Base-by-base conservation (phyloP, 306 rosid genomes). In the Cicer pinnatifidum region DNA sequence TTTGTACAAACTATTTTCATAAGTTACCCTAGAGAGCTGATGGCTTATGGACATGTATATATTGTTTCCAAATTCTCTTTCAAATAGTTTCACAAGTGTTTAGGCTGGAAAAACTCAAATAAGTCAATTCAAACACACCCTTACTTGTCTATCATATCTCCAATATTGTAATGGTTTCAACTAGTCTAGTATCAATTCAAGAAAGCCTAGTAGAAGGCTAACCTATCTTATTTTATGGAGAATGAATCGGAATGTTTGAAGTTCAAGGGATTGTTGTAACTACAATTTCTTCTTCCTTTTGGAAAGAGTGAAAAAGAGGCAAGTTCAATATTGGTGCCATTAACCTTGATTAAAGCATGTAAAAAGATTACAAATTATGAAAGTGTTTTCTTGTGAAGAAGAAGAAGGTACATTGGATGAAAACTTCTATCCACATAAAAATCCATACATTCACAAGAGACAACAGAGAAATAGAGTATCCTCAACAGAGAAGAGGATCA, bases 391-490 rank as follows among this genome's bases (percentile, higher is more conserved):
- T 20, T 66, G 82, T 62, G 41, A 57, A 69, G 44, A 77, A 73
- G 43, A 76, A 73, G 43, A 76, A 70, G 67, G 66, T 53, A 63
- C 71, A 71, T 51, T 20, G 71, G 61, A 74, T 48, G 70, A 74
- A 80, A 75, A 62, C 80, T 77, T 76, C 66, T 78, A 33, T 41
- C 71, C 71, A 44, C 56, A 75, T 73, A 73, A 57, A 74, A 67
- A 72, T 80, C 71, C 88, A 80, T 83, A 89, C 94, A 82, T 74
- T 79, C 87, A 85, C 70, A 64, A 82, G 65, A 64, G 41, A 78
- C 74, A 79, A 44, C 50, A 64, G 81, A 75, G 75, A 76, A 72
- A 82, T 38, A 69, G 76, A 85, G 76, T 83, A 72, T 73, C 71
- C 64, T 76, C 45, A 73, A 85, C 62, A 71, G 70, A 70, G 75